Evolutionary conservation across 108 stramenopile species (phyloP).

Genomic region (Cyclotella choctawhatcheeana): DNA sequence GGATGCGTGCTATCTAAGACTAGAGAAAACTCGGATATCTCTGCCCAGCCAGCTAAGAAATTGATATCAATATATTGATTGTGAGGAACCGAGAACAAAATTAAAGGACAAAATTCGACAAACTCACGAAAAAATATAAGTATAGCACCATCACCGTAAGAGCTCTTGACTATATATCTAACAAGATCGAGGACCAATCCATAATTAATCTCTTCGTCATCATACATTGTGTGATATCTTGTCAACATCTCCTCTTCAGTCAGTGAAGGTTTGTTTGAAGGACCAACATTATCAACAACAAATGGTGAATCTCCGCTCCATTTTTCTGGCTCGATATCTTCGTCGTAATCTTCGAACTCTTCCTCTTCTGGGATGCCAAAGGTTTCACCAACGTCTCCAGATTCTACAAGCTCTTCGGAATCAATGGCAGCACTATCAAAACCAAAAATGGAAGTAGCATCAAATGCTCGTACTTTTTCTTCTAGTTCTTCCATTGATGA

Average conservation of each 20-base stretch:
- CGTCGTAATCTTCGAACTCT: conserved; percentile 54
- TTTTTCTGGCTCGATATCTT: conserved; percentile 46
- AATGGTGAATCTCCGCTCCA: conserved; percentile 76
- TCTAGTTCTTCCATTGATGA: conserved; percentile 47
- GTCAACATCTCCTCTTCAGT: conserved; percentile 64
- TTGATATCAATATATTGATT: too few relatives aligned
- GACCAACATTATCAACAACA: conserved; percentile 32
- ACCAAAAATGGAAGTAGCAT: conserved; percentile 20
- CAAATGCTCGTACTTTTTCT: conserved; percentile 27
- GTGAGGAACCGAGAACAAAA: too few relatives aligned
- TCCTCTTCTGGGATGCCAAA: conserved; percentile 50
- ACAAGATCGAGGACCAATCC: conserved; percentile 61
- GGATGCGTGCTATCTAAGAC: conserved; percentile 63
- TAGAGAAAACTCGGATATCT: conserved; percentile 80
- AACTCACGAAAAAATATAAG: conserved; percentile 83
- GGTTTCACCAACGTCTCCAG: conserved; percentile 32
- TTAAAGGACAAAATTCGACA: too few relatives aligned
- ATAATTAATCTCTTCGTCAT: conserved; percentile 74
- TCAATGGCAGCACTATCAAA: conserved; percentile 12
- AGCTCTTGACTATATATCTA: conserved; percentile 60
- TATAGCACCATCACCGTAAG: conserved; percentile 81
- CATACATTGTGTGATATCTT: conserved; percentile 67
- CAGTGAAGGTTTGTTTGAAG: conserved; percentile 47
- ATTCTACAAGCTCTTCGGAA: conserved; percentile 37
- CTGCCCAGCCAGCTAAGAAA: conserved; percentile 77